Percentiles rank a stretch among this genome's conserved stretches.
phyloP scores from a whole-genome alignment of 331 rosid species.

The Rosa hybrid region DNA sequence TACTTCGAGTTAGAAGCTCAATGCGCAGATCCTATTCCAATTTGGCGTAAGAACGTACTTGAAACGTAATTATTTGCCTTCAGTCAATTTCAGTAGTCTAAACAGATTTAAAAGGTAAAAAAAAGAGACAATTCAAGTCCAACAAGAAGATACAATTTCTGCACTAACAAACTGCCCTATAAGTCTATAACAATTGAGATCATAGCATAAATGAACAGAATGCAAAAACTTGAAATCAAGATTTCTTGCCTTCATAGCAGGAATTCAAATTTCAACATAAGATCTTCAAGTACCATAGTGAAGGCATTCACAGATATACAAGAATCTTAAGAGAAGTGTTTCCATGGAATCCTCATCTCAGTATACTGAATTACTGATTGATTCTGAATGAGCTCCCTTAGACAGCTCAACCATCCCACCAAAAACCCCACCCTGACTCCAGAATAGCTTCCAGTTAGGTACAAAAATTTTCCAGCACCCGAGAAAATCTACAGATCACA shows the following conservation, averaged over 20 bases:
- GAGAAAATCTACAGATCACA: slow-evolving; percentile 29
- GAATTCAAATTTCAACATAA: slow-evolving; percentile 12
- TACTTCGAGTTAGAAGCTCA: neutral
- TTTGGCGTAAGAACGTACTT: neutral
- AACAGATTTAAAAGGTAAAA: neutral
- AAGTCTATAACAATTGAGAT: neutral
- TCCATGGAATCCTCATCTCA: slow-evolving; percentile 13
- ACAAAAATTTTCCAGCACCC: slow-evolving; percentile 19
- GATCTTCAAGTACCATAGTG: slow-evolving; percentile 2
- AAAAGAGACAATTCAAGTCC: neutral
- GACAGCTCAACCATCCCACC: slow-evolving; percentile 29
- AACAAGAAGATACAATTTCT: neutral
- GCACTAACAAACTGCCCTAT: neutral
- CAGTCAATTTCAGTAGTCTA: neutral
- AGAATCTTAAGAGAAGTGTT: slow-evolving; percentile 14
- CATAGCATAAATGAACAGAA: neutral
- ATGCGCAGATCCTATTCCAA: neutral
- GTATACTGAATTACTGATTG: neutral
- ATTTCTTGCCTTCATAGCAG: neutral
- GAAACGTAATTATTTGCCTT: neutral
- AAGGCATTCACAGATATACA: slow-evolving; percentile 1
- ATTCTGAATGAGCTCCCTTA: slow-evolving; percentile 18
- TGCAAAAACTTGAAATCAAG: neutral
- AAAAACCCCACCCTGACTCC: slow-evolving; percentile 22
- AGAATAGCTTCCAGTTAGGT: slow-evolving; percentile 3